Conservation (phyloP, 208 protist species). For the Trypanosoma avium region DNA sequence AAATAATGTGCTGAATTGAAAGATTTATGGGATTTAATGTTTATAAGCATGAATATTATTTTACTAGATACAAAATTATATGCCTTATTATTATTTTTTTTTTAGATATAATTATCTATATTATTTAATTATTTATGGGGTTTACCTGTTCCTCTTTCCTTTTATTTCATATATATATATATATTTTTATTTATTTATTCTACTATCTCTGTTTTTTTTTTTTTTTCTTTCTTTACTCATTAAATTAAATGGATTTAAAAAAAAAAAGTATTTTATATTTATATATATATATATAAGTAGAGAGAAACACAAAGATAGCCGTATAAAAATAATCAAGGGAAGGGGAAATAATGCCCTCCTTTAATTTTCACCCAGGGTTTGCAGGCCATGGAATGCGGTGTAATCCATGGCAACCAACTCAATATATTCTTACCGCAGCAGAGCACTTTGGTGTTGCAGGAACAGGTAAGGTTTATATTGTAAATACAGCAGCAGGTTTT, state of each 20-base stretch:
- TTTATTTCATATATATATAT: constrained; percentile 1
- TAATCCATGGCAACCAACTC: constrained; percentile 82
- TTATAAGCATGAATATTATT: too few species aligned
- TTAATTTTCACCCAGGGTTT: constrained; percentile 85
- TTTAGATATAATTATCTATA: not conserved
- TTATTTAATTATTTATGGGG: not conserved
- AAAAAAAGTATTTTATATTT: too few species aligned
- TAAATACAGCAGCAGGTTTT: constrained; percentile 64
- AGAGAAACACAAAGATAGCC: not conserved
- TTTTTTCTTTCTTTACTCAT: constrained; percentile 6
- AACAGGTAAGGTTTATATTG: constrained; percentile 88
- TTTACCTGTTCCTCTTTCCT: not conserved
- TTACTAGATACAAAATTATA: too few species aligned
- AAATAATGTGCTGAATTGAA: not conserved
- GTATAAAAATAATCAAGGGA: not conserved
- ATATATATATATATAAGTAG: too few species aligned
- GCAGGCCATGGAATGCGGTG: constrained; percentile 74
- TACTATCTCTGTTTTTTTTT: constrained; percentile 5
- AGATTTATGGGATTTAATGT: not conserved
- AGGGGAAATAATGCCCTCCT: constrained; percentile 73
- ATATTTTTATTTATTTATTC: constrained; percentile 1
- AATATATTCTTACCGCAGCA: constrained; percentile 70
- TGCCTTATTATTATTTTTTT: too few species aligned
- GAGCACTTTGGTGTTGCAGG: constrained; percentile 89
- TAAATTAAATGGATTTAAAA: too few species aligned